These are phyloP conservation scores for Xylariaceae sp. DNA, from an alignment of 2,329 filamentous ascomycete species.

Conservation along the genomic window DNA sequence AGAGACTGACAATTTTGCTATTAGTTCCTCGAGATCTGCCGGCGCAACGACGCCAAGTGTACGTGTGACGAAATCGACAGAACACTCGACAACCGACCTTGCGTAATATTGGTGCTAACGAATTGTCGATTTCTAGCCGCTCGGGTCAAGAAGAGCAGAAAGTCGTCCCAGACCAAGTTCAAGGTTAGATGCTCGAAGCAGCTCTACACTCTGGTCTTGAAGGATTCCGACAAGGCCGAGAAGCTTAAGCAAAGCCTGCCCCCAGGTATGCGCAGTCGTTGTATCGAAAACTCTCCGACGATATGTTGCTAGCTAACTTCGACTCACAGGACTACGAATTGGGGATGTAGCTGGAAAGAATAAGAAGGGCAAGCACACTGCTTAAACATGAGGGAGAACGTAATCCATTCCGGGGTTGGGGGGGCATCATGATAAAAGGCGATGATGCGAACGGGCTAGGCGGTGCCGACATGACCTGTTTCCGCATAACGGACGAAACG, in stretches of 20 bases:
- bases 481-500: constrained; percentile 17
- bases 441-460: constrained; percentile 14
- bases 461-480: constrained; percentile 17
- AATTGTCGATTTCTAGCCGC: constrained; percentile 52
- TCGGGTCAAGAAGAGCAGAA: constrained; percentile 94
- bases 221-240: constrained; percentile 98
- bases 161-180: constrained; percentile 95
- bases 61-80: constrained; percentile 44
- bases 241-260: constrained; percentile 99
- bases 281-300: background rate
- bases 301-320: constrained; percentile 16
- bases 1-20: constrained; percentile 31
- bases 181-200: constrained; percentile 98
- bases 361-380: constrained; percentile 41
- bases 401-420: constrained; percentile 7
- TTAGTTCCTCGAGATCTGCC: constrained; percentile 99
- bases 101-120: constrained; percentile 27
- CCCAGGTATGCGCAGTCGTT: constrained; percentile 65
- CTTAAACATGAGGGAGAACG: constrained; percentile 25
- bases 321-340: constrained; percentile 43
- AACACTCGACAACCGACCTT: constrained; percentile 2
- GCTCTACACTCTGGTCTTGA: constrained; percentile 97
- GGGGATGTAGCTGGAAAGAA: constrained; percentile 52
- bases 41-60: constrained; percentile 99
- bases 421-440: constrained; percentile 14